These are phyloP conservation scores for Tylopilus sp. DNA, from an alignment of 1,284 basidiomycete genomes.

Conservation along the genomic window DNA sequence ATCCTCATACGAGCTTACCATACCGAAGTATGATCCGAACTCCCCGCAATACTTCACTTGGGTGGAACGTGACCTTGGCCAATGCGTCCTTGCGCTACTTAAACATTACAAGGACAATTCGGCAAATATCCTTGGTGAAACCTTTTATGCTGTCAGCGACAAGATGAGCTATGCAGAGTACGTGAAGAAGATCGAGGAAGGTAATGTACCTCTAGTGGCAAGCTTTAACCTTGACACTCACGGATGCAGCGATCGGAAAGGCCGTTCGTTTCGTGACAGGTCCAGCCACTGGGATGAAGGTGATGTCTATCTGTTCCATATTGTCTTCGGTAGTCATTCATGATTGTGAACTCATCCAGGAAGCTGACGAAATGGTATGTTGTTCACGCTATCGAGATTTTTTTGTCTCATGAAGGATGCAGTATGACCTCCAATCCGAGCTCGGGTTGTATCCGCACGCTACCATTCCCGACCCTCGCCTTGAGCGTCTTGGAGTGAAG, in stretches of 20 bases:
- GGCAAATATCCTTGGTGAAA: constrained; percentile 21
- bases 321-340: background rate
- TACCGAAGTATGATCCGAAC: constrained; percentile 20
- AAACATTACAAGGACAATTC: constrained; percentile 29
- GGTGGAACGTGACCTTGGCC: constrained; percentile 32
- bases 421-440: constrained; percentile 27
- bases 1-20: constrained; percentile 17
- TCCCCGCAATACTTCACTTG: constrained; percentile 26
- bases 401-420: background rate
- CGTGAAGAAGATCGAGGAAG: constrained; percentile 6
- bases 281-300: constrained; percentile 12
- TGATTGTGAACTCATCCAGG: constrained; percentile 5
- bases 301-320: too few species aligned
- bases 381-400: background rate
- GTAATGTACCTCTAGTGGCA: background rate
- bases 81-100: constrained; percentile 27
- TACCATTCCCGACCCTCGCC: constrained; percentile 29
- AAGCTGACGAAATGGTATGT: too few species aligned
- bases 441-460: constrained; percentile 25
- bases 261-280: constrained; percentile 24
- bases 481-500: constrained; percentile 30
- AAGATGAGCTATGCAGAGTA: constrained; percentile 25
- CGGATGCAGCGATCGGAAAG: constrained; percentile 25
- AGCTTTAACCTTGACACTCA: background rate
- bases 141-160: constrained; percentile 27